These are phyloP conservation scores for Colletotrichum higginsianum DNA, from an alignment of 2,329 filamentous ascomycete genomes.

Conservation along the genomic window DNA sequence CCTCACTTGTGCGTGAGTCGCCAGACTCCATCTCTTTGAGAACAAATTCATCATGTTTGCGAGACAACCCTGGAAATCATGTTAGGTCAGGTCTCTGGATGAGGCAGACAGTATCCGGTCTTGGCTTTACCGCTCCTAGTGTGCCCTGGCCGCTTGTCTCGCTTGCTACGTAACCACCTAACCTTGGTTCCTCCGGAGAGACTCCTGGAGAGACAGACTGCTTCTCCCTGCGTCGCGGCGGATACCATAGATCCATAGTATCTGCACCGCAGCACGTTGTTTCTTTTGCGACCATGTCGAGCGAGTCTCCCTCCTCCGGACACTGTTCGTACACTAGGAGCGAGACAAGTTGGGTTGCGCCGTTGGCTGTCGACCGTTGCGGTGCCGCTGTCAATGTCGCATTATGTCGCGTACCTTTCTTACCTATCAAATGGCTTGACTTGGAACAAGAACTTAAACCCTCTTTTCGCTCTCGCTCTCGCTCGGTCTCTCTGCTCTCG, in stretches of 20 bases:
- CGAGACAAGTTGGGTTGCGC: conserved; percentile 8
- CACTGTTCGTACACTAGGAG: neutral
- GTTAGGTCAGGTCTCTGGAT: conserved; percentile 28
- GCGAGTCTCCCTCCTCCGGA: too few species aligned
- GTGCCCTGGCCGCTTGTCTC: conserved; percentile 27
- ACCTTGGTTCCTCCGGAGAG: conserved; percentile 2
- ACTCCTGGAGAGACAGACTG: conserved; percentile 26
- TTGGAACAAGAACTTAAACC: neutral
- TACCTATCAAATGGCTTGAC: conserved; percentile 16
- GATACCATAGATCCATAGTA: neutral
- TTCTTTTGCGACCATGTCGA: conserved; percentile 11
- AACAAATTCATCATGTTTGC: conserved; percentile 26
- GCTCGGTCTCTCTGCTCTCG: conserved; percentile 23
- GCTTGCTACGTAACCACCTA: conserved; percentile 16
- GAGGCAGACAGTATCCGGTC: conserved; percentile 23
- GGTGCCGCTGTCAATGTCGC: conserved; percentile 26
- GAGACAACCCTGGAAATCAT: conserved; percentile 23
- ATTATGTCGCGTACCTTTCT: conserved; percentile 5
- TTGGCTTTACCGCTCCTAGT: conserved; percentile 27
- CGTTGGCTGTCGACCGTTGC: conserved; percentile 27
- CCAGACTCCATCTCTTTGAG: conserved; percentile 29
- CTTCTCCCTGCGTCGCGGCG: conserved; percentile 37
- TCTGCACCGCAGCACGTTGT: neutral
- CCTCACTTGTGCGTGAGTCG: neutral
- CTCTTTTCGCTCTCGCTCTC: conserved; percentile 30